Percentiles rank a stretch among this genome's conserved stretches.
phyloP scores from a whole-genome alignment of 1,284 basidiomycete species.

The Ustilago hordei region DNA sequence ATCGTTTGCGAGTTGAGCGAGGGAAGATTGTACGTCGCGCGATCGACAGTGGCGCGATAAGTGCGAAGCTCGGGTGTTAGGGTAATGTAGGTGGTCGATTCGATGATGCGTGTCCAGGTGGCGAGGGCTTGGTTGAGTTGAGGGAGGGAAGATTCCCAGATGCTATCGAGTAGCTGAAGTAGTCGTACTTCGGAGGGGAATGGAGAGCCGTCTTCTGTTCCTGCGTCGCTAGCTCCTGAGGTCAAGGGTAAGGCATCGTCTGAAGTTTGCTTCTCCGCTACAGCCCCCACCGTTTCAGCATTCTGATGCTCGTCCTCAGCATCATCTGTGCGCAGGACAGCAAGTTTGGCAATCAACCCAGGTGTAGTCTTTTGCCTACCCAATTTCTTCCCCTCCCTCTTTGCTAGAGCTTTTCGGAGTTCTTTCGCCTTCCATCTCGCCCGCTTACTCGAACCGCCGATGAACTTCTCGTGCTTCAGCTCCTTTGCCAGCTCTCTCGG shows the following conservation, averaged over 20 bases:
- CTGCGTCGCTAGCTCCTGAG: slow-evolving; percentile 25
- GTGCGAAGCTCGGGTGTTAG: slow-evolving; percentile 17
- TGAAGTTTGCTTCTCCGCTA: background rate
- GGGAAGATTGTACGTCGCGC: slow-evolving; percentile 63
- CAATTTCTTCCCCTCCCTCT: slow-evolving; percentile 37
- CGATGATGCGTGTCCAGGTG: slow-evolving; percentile 29
- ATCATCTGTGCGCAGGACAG: slow-evolving; percentile 17
- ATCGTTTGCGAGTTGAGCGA: slow-evolving; percentile 56
- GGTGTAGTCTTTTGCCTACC: slow-evolving; percentile 41
- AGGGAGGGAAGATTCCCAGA: slow-evolving; percentile 37
- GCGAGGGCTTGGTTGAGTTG: slow-evolving; percentile 36
- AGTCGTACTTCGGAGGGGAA: slow-evolving; percentile 49
- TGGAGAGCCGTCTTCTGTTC: slow-evolving; percentile 32
- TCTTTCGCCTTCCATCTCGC: slow-evolving; percentile 46
- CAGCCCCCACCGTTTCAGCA: background rate
- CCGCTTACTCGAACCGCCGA: slow-evolving; percentile 39
- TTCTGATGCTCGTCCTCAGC: background rate
- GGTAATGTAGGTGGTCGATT: slow-evolving; percentile 10
- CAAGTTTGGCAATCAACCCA: slow-evolving; percentile 27
- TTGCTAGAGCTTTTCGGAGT: slow-evolving; percentile 33
- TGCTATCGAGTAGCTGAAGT: slow-evolving; percentile 30
- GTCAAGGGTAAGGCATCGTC: slow-evolving; percentile 3
- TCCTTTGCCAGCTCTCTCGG: slow-evolving; percentile 37
- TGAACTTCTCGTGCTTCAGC: slow-evolving; percentile 46
- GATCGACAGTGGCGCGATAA: slow-evolving; percentile 58